Evolutionary conservation across 306 rosid species (phyloP).

Genomic region (Gleditsia sinensis): DNA sequence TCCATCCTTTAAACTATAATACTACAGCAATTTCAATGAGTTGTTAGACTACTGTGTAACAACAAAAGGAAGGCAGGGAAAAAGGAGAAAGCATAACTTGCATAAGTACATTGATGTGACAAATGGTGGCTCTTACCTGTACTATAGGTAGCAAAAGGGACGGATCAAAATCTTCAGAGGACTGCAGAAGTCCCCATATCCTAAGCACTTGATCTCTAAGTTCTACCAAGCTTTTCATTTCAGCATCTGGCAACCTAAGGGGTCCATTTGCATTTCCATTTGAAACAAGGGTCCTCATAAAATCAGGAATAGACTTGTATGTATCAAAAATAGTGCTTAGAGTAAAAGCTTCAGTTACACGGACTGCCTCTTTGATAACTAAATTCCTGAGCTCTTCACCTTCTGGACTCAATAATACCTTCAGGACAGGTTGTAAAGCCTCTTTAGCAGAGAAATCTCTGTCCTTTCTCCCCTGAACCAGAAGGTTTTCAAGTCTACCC

Average conservation of each 20-base stretch:
- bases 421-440: slow-evolving; percentile 86
- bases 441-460: slow-evolving; percentile 85
- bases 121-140: slow-evolving; percentile 51
- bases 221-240: slow-evolving; percentile 62
- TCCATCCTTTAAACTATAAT: not conserved
- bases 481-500: slow-evolving; percentile 82
- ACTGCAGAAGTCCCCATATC: slow-evolving; percentile 72
- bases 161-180: slow-evolving; percentile 79
- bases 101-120: not conserved
- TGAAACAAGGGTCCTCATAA: slow-evolving; percentile 57
- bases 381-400: slow-evolving; percentile 71
- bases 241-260: slow-evolving; percentile 56
- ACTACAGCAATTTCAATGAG: not conserved
- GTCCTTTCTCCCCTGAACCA: slow-evolving; percentile 82
- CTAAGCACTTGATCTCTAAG: slow-evolving; percentile 77
- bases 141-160: slow-evolving; percentile 73
- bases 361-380: slow-evolving; percentile 82
- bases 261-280: slow-evolving; percentile 70
- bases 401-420: slow-evolving; percentile 80
- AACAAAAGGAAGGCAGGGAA: not conserved
- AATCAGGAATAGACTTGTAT: slow-evolving; percentile 60
- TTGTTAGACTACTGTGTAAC: not conserved
- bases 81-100: not conserved
- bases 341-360: slow-evolving; percentile 76
- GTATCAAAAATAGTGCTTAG: slow-evolving; percentile 67